Conservation (phyloP, 1,139 yeast species). For the Yamadazyma membranifaciens region DNA sequence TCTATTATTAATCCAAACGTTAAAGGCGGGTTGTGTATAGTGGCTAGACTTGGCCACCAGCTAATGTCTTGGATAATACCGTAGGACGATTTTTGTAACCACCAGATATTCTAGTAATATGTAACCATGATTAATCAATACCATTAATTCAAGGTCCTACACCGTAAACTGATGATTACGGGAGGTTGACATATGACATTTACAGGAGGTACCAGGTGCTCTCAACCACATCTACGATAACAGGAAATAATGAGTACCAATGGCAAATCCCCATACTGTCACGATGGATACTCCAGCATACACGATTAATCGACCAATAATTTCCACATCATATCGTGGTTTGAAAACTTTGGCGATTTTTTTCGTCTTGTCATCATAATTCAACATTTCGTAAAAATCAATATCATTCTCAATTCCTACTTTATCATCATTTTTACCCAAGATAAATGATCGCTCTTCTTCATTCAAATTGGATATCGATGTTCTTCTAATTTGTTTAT, state of each 20-base stretch:
- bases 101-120: no score
- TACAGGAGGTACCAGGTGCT: no score
- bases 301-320: conserved; percentile 67
- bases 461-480: conserved; percentile 42
- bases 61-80: no score
- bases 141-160: no score
- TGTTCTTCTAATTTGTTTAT: conserved; percentile 37
- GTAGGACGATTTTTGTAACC: no score
- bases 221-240: conserved; percentile 4
- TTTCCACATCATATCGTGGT: conserved; percentile 69
- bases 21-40: no score
- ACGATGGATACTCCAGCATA: conserved; percentile 67
- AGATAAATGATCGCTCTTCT: conserved; percentile 35
- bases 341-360: conserved; percentile 41
- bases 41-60: no score
- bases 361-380: conserved; percentile 20
- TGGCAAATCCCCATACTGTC: conserved; percentile 46
- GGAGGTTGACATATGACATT: no score
- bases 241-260: conserved; percentile 11
- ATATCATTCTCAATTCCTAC: conserved; percentile 43
- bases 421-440: conserved; percentile 25
- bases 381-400: conserved; percentile 44
- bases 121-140: no score
- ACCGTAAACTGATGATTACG: no score
- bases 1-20: no score